Conservation (phyloP, 140 eudicot species). For the Erigeron philadelphicus region DNA sequence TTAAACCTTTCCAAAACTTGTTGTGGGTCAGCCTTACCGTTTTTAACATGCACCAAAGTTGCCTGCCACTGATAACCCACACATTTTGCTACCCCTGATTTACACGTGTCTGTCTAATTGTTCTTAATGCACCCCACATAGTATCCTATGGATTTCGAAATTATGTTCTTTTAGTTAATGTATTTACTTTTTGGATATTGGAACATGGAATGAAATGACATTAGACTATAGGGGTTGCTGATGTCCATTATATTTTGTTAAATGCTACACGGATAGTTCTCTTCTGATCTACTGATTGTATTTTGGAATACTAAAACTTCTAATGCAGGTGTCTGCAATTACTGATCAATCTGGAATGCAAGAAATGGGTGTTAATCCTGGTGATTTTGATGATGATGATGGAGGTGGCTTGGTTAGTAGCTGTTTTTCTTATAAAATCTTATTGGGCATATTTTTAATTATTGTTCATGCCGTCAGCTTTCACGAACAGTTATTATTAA, state of each 20-base stretch:
- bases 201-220: constrained; percentile 1
- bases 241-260: neutral
- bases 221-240: neutral
- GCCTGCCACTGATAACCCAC: too few species aligned
- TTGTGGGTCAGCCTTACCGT: too few species aligned
- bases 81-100: too few species aligned
- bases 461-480: neutral
- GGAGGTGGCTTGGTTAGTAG: constrained; percentile 89
- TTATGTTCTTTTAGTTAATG: neutral
- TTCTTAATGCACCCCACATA: neutral
- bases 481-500: neutral
- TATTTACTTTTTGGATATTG: neutral
- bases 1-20: too few species aligned
- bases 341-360: constrained; percentile 91
- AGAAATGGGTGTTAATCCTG: constrained; percentile 81
- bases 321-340: constrained; percentile 72
- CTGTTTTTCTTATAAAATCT: neutral
- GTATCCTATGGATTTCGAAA: constrained; percentile 13
- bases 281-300: neutral
- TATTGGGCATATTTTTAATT: neutral
- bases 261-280: neutral
- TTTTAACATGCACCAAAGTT: too few species aligned
- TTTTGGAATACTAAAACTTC: neutral
- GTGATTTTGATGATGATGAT: constrained; percentile 94
- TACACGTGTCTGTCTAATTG: neutral